Evolutionary conservation across 768 basidiomycete genomes (phyloP), one percentile per base, ranked within the genome.

Genomic region (Phaffia australis): DNA sequence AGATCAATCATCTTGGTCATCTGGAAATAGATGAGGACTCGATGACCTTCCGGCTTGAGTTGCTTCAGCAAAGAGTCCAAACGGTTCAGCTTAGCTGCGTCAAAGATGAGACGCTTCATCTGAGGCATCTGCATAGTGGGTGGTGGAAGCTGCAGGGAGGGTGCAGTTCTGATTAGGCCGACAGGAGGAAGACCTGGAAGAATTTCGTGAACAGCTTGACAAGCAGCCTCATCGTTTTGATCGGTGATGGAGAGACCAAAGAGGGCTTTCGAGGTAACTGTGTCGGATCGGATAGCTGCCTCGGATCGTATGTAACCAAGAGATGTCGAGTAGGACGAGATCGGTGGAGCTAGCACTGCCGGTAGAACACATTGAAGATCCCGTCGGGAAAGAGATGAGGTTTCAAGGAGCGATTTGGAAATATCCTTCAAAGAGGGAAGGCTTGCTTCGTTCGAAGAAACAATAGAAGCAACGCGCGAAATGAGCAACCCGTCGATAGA

Each of bases 1-100:
- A 98, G 80, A 75, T 97, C 93, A 86, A 99, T 95, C 95, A 98
- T 99, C 67, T 87, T 84, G 16, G 94, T 98, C 95, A 99, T 99
- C 77, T 99, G 95, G 85, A 97, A 98, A 78, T 98, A 99, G 23
- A 99, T 82, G 72, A 99, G 78, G 18, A 94, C 90, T 56, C 92
- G 85, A 77, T 99, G 95, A 69, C 93, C 93, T 1, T 85, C 87
- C 47, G 84, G 81, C 78, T 95, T 98, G 65, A 99, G 84, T 72
- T 94, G 89, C 69, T 89, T 87, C 9, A 99, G 80, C n/a, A 99
- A 79, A 25, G 81, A 73, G 76, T 99, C 95, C 57, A 99, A 81
- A 32, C 88, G 83, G 49, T 91, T 89, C 46, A 99, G 84, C 77
- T 99, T 99, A 48, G 88, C 94, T 30, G 94, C 97, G 75, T 99